Conservation (phyloP, 1,284 basidiomycete genomes). For the Ustilago tritici region DNA sequence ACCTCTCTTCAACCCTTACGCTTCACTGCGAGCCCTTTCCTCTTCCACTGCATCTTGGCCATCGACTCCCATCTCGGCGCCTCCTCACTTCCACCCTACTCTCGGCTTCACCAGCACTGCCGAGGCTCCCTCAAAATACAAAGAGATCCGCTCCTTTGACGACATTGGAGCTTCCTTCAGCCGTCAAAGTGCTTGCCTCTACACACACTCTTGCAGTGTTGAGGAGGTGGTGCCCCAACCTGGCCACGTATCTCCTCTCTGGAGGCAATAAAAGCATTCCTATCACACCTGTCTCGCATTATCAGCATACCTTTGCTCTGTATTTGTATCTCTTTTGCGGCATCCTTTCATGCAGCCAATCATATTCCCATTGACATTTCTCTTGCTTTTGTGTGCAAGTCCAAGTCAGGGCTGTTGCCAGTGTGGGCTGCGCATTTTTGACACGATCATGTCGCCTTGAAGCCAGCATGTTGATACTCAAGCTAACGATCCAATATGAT, state of each 20-base stretch:
- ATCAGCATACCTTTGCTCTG: slow-evolving; percentile 19
- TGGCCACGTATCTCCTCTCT: slow-evolving; percentile 33
- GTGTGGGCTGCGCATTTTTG: background rate
- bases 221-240: slow-evolving; percentile 4
- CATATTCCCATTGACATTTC: background rate
- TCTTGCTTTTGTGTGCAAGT: background rate
- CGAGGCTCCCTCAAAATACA: slow-evolving; percentile 9
- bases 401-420: background rate
- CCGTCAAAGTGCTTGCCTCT: slow-evolving; percentile 14
- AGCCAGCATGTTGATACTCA: background rate
- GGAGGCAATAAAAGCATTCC: slow-evolving; percentile 29
- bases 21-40: slow-evolving; percentile 28
- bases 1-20: slow-evolving; percentile 35
- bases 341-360: slow-evolving; percentile 29
- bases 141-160: slow-evolving; percentile 28
- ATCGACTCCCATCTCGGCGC: slow-evolving; percentile 16
- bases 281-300: background rate
- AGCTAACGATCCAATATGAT: no score
- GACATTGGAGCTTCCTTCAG: slow-evolving; percentile 24
- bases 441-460: background rate
- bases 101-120: slow-evolving; percentile 26
- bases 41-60: slow-evolving; percentile 33
- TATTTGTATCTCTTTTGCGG: slow-evolving; percentile 31
- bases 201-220: slow-evolving; percentile 4
- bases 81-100: slow-evolving; percentile 23